Evolutionary conservation across 768 basidiomycete species (phyloP), one percentile per base, ranked within the genome.

Genomic region (Boletus sensibilis): DNA sequence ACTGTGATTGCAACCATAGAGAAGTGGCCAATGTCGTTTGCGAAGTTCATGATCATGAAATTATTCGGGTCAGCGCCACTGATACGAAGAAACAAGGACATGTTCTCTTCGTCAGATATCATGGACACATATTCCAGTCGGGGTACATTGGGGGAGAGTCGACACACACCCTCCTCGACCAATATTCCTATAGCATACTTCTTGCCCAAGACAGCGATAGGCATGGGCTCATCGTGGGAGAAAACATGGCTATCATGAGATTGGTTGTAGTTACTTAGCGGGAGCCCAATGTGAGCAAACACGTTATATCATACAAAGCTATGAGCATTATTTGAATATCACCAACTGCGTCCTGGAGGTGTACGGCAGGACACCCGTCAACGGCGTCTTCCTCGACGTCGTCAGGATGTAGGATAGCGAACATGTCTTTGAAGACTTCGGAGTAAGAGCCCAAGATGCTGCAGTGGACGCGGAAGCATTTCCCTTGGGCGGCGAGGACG

Each of bases 391-490:
- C 21, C 12, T 57, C 50, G 2, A 7, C 27, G 16, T 40, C 53
- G 13, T 42, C n/a, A 27, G 49, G 21, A 3, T 65, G 56, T 2
- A 55, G 54, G 29, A 33, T 35, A 6, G 46, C 13, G 13, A 73
- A 72, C 71, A 72, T 69, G 34, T 67, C 69, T 18, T 53, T 58
- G 58, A 75, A 73, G n/a, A 74, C 56, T 4, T 60, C 57, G 3
- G 72, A 73, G 50, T 74, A 60, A 2, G 55, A 31, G 21, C 51
- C 37, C 11, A 75, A 49, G 34, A 70, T 43, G 20, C 59, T 64
- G 20, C 72, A 65, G 43, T 74, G 72, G 14, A 75, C 72, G 11
- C 69, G 67, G 42, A 74, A 74, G 13, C 55, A 56, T 53, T 64
- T 71, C 6, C 42, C 55, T 25, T 67, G 58, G 12, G 58, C 65